These are phyloP conservation scores for Talaromyces sp. DNA, from an alignment of 2,329 filamentous ascomycete species.

Conservation along the genomic window DNA sequence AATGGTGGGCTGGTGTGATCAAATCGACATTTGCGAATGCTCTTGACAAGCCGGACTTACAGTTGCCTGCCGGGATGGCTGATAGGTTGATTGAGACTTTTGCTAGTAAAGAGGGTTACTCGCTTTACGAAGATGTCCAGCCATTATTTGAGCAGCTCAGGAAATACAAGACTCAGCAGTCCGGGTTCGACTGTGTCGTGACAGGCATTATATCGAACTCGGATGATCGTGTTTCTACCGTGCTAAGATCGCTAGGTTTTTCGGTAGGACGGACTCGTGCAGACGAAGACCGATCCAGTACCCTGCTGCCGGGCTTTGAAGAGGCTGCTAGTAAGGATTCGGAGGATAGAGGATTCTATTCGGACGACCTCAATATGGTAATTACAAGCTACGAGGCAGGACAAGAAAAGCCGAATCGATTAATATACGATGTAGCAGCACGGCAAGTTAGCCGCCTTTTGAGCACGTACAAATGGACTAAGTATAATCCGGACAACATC, in stretches of 20 bases:
- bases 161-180: constrained; percentile 22
- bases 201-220: constrained; percentile 49
- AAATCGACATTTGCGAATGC: constrained; percentile 36
- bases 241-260: constrained; percentile 42
- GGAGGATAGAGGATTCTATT: not conserved
- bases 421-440: constrained; percentile 43
- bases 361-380: constrained; percentile 44
- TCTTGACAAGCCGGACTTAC: constrained; percentile 21
- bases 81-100: constrained; percentile 40
- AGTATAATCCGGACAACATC: constrained; percentile 8
- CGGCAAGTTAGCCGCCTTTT: constrained; percentile 30
- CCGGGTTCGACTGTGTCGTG: constrained; percentile 36
- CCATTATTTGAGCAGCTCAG: constrained; percentile 38
- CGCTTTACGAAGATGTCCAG: constrained; percentile 41
- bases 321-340: constrained; percentile 1
- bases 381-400: constrained; percentile 50
- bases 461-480: not conserved
- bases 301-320: constrained; percentile 30
- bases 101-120: constrained; percentile 41
- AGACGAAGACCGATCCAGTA: constrained; percentile 32
- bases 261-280: constrained; percentile 36
- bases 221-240: constrained; percentile 44
- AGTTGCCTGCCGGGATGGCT: constrained; percentile 37
- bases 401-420: constrained; percentile 43
- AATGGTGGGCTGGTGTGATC: constrained; percentile 49